Evolutionary conservation across 2,329 filamentous ascomycete genomes (phyloP), one percentile per base, ranked within the genome.

Genomic region (Nigrograna mackinnonii): DNA sequence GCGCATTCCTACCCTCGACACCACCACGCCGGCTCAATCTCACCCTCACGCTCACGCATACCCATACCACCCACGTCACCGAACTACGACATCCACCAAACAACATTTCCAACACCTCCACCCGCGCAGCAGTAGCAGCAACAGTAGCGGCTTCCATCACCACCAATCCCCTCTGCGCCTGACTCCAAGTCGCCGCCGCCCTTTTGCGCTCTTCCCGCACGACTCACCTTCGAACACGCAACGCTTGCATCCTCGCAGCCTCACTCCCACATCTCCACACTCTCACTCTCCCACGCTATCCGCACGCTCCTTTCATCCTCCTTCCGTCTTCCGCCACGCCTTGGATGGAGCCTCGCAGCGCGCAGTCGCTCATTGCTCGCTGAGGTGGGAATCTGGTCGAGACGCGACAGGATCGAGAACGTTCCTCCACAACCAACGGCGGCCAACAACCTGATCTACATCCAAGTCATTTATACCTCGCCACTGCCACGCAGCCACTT

Each of bases 401-500:
- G 49, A 53, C 45, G 50, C 49, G 45, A 52, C 13, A 6, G 47
- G 36, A 35, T 43, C 43, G 44, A 46, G 41, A 44, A 37, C 32
- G 14, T 22, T 32, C 19, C 47, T 38, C 45, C 24, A 28, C 11
- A 12, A 28, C 11, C 24, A 28, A 28, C 44, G 30, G 45, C 50
- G 37, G 22, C 44, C 51, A 43, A 39, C 42, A 43, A 48, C 13
- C 34, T 43, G 35, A 46, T 40, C 49, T 51, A 52, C 54, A 55
- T 55, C 57, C 55, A 49, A 56, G 48, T 37, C 56, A 60, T 62
- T 56, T 58, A 55, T 60, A 62, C 55, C 52, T 45, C 46, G 20
- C 28, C 39, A 11, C 11, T 26, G 39, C 50, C 44, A 44, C 43
- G 34, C 47, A 20, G 37, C 38, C 44, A 26, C 36, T 14, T 45